These are phyloP conservation scores for Aspergillus caelatus DNA, from an alignment of 2,329 filamentous ascomycete species.

Conservation along the genomic window DNA sequence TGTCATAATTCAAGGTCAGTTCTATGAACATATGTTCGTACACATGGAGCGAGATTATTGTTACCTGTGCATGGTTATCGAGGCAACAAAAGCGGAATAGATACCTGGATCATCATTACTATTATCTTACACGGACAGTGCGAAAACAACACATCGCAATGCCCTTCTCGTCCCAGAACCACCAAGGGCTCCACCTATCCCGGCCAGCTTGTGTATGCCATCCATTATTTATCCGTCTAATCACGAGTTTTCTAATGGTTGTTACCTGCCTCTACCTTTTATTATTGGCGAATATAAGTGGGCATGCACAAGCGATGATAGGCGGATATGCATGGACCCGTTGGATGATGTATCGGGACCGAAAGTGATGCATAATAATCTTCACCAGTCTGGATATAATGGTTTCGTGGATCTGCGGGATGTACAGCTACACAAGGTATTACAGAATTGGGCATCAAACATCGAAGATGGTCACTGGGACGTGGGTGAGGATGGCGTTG, in stretches of 20 bases:
- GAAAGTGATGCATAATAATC: background rate
- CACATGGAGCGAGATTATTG: no score
- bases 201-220: background rate
- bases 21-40: no score
- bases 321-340: background rate
- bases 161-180: background rate
- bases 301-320: background rate
- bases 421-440: slow-evolving; percentile 5
- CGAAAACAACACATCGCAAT: background rate
- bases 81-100: no score
- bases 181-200: background rate
- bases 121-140: background rate
- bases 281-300: background rate
- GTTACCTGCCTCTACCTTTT: background rate
- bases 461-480: slow-evolving; percentile 5
- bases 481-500: slow-evolving; percentile 6
- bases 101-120: background rate
- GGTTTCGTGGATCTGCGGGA: background rate
- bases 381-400: slow-evolving; percentile 1
- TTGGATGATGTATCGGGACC: background rate
- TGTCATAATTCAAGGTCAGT: no score
- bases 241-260: background rate
- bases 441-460: slow-evolving; percentile 1
- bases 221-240: background rate
- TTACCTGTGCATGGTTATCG: no score